These are phyloP conservation scores for Saitozyma podzolica DNA, from an alignment of 768 basidiomycete genomes.

Conservation along the genomic window DNA sequence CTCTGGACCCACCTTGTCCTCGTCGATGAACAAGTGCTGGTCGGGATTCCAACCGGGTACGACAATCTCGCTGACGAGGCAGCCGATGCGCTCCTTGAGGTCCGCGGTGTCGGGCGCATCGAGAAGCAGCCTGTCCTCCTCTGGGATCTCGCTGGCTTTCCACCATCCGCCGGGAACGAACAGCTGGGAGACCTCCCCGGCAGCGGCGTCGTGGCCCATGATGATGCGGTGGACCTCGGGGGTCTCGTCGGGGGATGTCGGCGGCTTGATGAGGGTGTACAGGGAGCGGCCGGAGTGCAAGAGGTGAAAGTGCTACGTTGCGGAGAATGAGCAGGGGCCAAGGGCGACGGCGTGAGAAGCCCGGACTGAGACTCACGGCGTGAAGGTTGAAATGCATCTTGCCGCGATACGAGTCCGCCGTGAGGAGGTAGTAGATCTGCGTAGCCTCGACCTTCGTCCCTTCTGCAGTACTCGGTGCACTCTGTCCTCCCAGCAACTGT, in stretches of 20 bases:
- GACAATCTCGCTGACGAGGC: slow-evolving; percentile 65
- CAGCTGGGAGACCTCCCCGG: slow-evolving; percentile 58
- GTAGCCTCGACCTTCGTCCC: slow-evolving; percentile 29
- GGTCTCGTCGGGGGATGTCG: slow-evolving; percentile 1
- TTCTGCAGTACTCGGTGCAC: neutral
- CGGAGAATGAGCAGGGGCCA: no score
- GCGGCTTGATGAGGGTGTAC: slow-evolving; percentile 39
- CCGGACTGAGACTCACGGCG: slow-evolving; percentile 13
- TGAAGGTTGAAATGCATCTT: slow-evolving; percentile 46
- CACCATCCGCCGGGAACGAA: slow-evolving; percentile 54
- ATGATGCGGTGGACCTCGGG: slow-evolving; percentile 39
- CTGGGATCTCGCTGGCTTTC: slow-evolving; percentile 52
- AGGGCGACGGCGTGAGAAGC: no score
- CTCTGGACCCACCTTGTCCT: slow-evolving; percentile 41
- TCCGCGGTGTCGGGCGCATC: slow-evolving; percentile 2
- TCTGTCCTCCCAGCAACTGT: slow-evolving; percentile 5
- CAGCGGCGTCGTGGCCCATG: slow-evolving; percentile 56
- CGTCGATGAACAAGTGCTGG: slow-evolving; percentile 40
- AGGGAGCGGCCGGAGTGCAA: slow-evolving; percentile 31
- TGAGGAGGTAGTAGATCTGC: slow-evolving; percentile 42
- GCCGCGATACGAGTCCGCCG: slow-evolving; percentile 29
- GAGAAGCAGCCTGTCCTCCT: slow-evolving; percentile 36
- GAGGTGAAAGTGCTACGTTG: slow-evolving; percentile 29
- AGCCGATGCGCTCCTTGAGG: slow-evolving; percentile 53
- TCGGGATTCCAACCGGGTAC: slow-evolving; percentile 56